Percentiles rank a stretch among this genome's conserved stretches.
Conservation (phyloP, 495 filamentous ascomycete species). For the Cryomyces antarcticus region DNA sequence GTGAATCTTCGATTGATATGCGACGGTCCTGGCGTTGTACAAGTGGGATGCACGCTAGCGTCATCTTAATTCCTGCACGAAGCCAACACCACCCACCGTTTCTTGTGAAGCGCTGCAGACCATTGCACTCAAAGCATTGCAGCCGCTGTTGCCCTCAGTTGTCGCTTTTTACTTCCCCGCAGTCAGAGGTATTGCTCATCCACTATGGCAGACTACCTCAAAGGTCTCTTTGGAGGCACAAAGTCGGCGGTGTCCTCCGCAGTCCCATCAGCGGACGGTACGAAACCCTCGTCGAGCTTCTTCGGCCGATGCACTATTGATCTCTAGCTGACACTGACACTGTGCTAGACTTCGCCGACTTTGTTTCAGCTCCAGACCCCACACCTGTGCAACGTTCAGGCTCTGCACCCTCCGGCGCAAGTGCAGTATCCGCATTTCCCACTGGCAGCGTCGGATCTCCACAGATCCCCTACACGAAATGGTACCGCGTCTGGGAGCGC, state of each 20-base stretch:
- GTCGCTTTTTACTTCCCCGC: too few relatives aligned
- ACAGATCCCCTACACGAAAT: constrained; percentile 53
- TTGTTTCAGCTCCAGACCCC: constrained; percentile 18
- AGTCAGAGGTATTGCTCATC: not conserved
- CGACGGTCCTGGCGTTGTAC: too few relatives aligned
- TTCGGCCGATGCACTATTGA: not conserved
- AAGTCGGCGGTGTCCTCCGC: constrained; percentile 3
- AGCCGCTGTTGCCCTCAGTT: too few relatives aligned
- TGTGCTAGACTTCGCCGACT: constrained; percentile 29
- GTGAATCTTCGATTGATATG: too few relatives aligned
- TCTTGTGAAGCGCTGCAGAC: too few relatives aligned
- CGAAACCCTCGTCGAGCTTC: not conserved
- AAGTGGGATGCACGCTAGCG: too few relatives aligned
- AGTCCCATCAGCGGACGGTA: not conserved
- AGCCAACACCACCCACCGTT: too few relatives aligned
- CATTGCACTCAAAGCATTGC: too few relatives aligned
- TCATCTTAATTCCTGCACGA: too few relatives aligned
- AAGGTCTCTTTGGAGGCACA: constrained; percentile 16
- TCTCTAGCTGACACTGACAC: not conserved
- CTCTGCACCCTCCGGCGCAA: constrained; percentile 24
- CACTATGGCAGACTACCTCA: constrained; percentile 17
- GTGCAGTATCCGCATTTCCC: constrained; percentile 25
- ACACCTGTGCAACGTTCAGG: constrained; percentile 8
- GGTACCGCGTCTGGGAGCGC: constrained; percentile 94
- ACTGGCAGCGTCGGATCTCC: constrained; percentile 15